Evolutionary conservation across 1,284 basidiomycete genomes (phyloP).

Genomic region (Melampsora americana): DNA sequence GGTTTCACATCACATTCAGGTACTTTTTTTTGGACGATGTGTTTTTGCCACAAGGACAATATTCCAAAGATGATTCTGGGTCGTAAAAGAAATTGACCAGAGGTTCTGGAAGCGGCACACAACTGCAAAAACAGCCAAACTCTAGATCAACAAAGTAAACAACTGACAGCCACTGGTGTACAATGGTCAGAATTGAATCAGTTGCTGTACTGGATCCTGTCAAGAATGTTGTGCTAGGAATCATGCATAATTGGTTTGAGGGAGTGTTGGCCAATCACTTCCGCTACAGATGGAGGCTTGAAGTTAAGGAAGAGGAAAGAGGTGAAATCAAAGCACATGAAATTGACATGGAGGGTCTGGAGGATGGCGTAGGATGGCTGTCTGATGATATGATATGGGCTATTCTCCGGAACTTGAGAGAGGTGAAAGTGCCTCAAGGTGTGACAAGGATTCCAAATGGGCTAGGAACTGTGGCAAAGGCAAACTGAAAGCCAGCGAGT

Average conservation of each 20-base stretch:
- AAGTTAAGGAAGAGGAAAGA: not conserved
- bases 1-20: conserved; percentile 4
- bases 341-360: no score
- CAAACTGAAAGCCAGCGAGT: conserved; percentile 25
- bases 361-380: no score
- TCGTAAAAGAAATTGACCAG: no score
- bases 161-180: not conserved
- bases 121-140: not conserved
- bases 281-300: not conserved
- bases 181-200: not conserved
- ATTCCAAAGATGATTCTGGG: not conserved
- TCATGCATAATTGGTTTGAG: not conserved
- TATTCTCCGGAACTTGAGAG: not conserved
- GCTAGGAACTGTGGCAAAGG: conserved; percentile 17
- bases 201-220: conserved; percentile 3
- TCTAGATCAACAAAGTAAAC: not conserved
- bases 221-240: not conserved
- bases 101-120: not conserved
- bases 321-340: no score
- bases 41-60: not conserved
- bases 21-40: not conserved
- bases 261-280: not conserved
- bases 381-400: no score
- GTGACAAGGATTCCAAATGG: conserved; percentile 14
- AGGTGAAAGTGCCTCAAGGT: conserved; percentile 7